Evolutionary conservation across 2,329 filamentous ascomycete species (phyloP), one percentile per base, ranked within the genome.

Genomic region (Knufia petricola): DNA sequence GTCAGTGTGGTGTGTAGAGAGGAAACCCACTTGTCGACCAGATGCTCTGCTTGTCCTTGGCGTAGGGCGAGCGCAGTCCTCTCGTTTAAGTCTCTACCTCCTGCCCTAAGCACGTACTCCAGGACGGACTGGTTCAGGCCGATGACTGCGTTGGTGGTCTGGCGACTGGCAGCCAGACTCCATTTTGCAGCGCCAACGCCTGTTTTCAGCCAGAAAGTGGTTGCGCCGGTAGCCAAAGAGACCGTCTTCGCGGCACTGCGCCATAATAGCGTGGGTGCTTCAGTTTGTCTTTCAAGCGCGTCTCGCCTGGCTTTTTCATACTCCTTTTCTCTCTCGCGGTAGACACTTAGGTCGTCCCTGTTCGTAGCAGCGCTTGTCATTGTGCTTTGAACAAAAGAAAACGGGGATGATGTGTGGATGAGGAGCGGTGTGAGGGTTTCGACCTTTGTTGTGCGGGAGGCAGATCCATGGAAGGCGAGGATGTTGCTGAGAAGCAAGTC

Each of bases 81-180:
- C 6, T 65, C 65, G 61, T 64, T 64, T 41, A 72, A 64, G 61
- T 72, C 69, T 39, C 63, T 63, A 10, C 69, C 69, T 17, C 69
- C 69, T 23, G 65, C 61, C 3, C 66, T 64, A 44, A 72, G 52
- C 34, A 72, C 65, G 15, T 63, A 62, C 52, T 72, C 69, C n/a
- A 71, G 62, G 12, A 70, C 61, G 15, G 66, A 66, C 48, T 69
- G 64, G 50, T 67, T 68, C 37, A 72, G 57, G 51, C 71, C 69
- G 31, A 72, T 50, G 12, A 69, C 63, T 1, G 67, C 71, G 49
- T 72, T 55, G 3, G 69, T 71, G 2, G 69, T 69, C 32, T 64
- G 64, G 48, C 68, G 64, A 9, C 66, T 66, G 8, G 68, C 64
- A 55, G 68, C 66, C n/a, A 72, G 54, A 3, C 69, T 68, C 38